Evolutionary conservation across 31 red algal genomes (phyloP), one percentile per base, ranked within the genome.

Genomic region (Asparagopsis taxiformis): DNA sequence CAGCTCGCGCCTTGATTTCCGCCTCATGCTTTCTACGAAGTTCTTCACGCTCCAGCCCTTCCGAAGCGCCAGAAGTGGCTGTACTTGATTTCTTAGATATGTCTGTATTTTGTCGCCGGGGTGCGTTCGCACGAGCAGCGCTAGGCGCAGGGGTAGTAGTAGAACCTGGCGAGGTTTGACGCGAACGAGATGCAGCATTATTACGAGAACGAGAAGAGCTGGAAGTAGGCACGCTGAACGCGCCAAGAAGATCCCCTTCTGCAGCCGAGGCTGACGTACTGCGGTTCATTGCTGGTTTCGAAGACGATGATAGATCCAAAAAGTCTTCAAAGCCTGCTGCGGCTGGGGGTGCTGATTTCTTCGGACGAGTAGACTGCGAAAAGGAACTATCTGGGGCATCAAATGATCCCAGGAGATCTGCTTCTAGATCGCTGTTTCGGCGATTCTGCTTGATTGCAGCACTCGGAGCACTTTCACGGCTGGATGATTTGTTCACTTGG

Each of bases 161-260:
- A n/a, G n/a, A n/a, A n/a, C n/a, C n/a, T 48, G 60, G 58, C 37
- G 82, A 70, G 20, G 59, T 34, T 51, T 39, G 38, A 48, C 55
- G 51, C 16, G 63, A 46, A 37, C n/a, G 22, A 6, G 73, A 50
- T 28, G 69, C 38, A 17, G 29, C 37, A 50, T 36, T 46, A 1
- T 28, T 3, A 13, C 66, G 74, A 38, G 71, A 46, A 26, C 53
- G 41, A 3, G 75, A 54, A 1, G 82, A 84, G 20, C 82, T 51
- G 24, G 89, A 44, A 0, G 66, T 9, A 39, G 76, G 21, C 5
- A 51, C 54, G 0, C 62, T 59, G 22, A 94, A 84, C 31, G 72
- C 91, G 17, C 91, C 91, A 23, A 94, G 31, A 19, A 94, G 48
- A 78, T 94, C 91, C 21, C 91, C 91, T 52, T 94, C 91, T 68